These are phyloP conservation scores for Dryadomyces quercivorus DNA, from an alignment of 2,329 filamentous ascomycete species.

Conservation along the genomic window DNA sequence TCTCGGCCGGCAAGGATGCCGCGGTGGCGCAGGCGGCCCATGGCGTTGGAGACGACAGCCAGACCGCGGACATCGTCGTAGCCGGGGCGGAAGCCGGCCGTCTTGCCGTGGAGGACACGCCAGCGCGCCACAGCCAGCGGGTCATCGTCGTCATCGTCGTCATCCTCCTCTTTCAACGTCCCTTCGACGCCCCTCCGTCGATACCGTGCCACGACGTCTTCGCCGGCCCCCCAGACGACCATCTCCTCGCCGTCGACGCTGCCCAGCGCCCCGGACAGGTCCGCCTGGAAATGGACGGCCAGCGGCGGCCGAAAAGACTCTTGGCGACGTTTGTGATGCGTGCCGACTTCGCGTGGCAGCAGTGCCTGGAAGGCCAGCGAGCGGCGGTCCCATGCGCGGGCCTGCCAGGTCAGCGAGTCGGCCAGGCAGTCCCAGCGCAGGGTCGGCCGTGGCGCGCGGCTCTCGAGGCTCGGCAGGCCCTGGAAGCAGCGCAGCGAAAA, in stretches of 20 bases:
- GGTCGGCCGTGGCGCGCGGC: background rate
- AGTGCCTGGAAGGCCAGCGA: slow-evolving; percentile 26
- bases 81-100: slow-evolving; percentile 27
- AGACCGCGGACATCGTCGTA: slow-evolving; percentile 38
- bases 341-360: slow-evolving; percentile 13
- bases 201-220: slow-evolving; percentile 33
- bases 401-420: slow-evolving; percentile 34
- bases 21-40: slow-evolving; percentile 13
- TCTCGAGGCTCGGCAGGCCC: background rate
- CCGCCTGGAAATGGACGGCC: slow-evolving; percentile 27
- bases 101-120: slow-evolving; percentile 25
- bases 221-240: slow-evolving; percentile 37
- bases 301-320: slow-evolving; percentile 27
- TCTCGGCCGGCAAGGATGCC: slow-evolving; percentile 35
- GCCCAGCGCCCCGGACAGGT: slow-evolving; percentile 4
- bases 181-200: slow-evolving; percentile 15
- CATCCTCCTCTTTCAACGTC: background rate
- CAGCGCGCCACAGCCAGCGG: slow-evolving; percentile 16
- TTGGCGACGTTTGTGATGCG: slow-evolving; percentile 19
- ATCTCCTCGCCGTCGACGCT: slow-evolving; percentile 26
- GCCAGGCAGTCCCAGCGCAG: slow-evolving; percentile 26
- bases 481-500: slow-evolving; percentile 35
- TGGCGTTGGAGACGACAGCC: slow-evolving; percentile 26
- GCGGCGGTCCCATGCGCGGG: slow-evolving; percentile 40
- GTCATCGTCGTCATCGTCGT: slow-evolving; percentile 1